Base-by-base conservation (phyloP, 257 asterid species). In the Gardenia jasminoides region DNA sequence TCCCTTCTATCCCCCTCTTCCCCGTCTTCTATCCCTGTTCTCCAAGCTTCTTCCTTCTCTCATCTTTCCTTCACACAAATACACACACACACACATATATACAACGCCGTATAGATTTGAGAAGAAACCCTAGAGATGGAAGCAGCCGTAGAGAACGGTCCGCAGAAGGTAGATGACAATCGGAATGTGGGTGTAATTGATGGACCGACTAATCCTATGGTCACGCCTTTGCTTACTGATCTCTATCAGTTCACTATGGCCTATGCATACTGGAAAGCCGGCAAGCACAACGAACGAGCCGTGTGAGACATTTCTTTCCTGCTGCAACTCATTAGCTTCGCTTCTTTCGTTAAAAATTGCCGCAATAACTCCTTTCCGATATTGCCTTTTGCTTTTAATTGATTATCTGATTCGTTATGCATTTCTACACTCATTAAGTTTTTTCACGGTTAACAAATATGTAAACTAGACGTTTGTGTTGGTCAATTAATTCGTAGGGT, bases 241-340 rank as follows among this genome's bases (percentile, higher is more conserved):
- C 97, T 95, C 75, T 95, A 95, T 85, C 98, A 95, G 92, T 95
- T 93, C 83, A 90, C 98, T 72, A 93, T 95, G 99, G 99, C 98
- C 43, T 95, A 95, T 82, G 99, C 99, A 62, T 93, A 95, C 84
- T 95, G 99, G 99, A 95, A 92, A 89, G 98, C 97, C 76, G 92
- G 92, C 64, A 95, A 95, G 75, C 97, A 93, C 77, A 76, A 88
- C 58, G 99, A 95, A 62, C 94, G 94, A 80, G 98, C 99, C 2
- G 97, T 93, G 99, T 95, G 82, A 88, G 85, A 76, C n/a, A 66
- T 73, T 73, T 11, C 16, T 24, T 65, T 72, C 3, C n/a, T 28
- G 13, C 43, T 69, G 11, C 31, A 31, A 69, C 19, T 47, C 33
- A 28, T 28, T 30, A 11, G 0, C 13, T 65, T 65, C 22, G 41